phyloP scores from a whole-genome alignment of 768 basidiomycete species.

The Lentinula edodes region DNA sequence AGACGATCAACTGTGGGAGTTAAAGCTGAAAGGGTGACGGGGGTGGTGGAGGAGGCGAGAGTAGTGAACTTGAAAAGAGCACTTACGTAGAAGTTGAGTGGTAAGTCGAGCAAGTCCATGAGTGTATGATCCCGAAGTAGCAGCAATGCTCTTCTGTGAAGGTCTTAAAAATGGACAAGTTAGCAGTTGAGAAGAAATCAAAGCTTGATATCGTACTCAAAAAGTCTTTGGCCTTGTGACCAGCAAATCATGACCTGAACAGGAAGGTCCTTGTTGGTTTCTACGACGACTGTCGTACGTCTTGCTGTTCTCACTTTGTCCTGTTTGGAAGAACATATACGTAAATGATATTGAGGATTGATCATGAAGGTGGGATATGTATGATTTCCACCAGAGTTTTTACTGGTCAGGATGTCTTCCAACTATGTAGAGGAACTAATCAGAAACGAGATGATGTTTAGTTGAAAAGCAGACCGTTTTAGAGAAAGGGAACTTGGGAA shows the following conservation, averaged over 20 bases:
- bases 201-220: slow-evolving; percentile 51
- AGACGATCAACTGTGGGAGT: not conserved
- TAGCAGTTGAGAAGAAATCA: not conserved
- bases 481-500: slow-evolving; percentile 31
- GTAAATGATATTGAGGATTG: slow-evolving; percentile 85
- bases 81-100: slow-evolving; percentile 51
- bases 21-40: too few relatives aligned
- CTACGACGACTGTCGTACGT: slow-evolving; percentile 38
- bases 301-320: slow-evolving; percentile 26
- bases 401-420: slow-evolving; percentile 54
- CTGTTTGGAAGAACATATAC: slow-evolving; percentile 36
- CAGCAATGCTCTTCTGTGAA: slow-evolving; percentile 61
- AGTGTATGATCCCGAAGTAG: slow-evolving; percentile 75
- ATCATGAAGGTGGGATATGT: slow-evolving; percentile 76
- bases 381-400: slow-evolving; percentile 82
- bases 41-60: too few relatives aligned
- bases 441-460: not conserved
- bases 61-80: too few relatives aligned
- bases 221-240: slow-evolving; percentile 68
- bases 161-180: slow-evolving; percentile 28
- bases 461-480: slow-evolving; percentile 25
- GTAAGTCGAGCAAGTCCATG: slow-evolving; percentile 63
- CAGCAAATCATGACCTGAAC: slow-evolving; percentile 71
- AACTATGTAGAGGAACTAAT: slow-evolving; percentile 33
- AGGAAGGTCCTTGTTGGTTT: slow-evolving; percentile 60